phyloP scores from a whole-genome alignment of 129 eudicot genomes.

The Solidago caesia region DNA sequence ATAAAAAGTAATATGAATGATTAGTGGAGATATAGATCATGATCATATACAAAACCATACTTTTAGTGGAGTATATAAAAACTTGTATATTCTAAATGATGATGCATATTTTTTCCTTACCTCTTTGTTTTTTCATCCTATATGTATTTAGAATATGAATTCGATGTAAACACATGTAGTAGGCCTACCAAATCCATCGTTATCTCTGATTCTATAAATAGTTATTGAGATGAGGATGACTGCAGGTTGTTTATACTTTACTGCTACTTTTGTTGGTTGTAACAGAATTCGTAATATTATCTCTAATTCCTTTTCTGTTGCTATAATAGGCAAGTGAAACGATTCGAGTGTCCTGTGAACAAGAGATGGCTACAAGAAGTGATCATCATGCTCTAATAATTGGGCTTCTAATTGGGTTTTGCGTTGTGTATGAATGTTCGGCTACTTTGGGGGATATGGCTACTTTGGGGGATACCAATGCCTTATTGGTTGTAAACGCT shows the following conservation, averaged over 20 bases:
- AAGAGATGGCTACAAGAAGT: slow-evolving; percentile 46
- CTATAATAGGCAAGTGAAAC: slow-evolving; percentile 27
- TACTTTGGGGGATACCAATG: slow-evolving; percentile 44
- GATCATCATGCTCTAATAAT: slow-evolving; percentile 25
- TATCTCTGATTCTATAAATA: slow-evolving; percentile 19
- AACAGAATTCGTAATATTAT: slow-evolving; percentile 21
- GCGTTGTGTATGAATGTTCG: slow-evolving; percentile 44
- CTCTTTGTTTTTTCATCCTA: not conserved
- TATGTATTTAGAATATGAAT: not conserved
- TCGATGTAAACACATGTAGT: not conserved
- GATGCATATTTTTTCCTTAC: not conserved
- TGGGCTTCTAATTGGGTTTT: slow-evolving; percentile 36
- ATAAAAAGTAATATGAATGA: not conserved
- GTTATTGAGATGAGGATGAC: slow-evolving; percentile 17
- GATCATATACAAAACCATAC: not conserved
- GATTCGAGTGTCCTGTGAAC: slow-evolving; percentile 31
- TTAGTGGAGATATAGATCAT: not conserved
- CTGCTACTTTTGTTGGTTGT: slow-evolving; percentile 7
- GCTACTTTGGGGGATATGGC: slow-evolving; percentile 44
- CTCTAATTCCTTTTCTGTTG: slow-evolving; percentile 13
- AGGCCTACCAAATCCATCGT: not conserved
- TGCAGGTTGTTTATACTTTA: slow-evolving; percentile 21
- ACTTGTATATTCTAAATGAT: not conserved
- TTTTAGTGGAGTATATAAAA: not conserved
- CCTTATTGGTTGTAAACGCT: slow-evolving; percentile 53